Evolutionary conservation across 306 rosid genomes (phyloP).

Genomic region (Cucurbita maxima): DNA sequence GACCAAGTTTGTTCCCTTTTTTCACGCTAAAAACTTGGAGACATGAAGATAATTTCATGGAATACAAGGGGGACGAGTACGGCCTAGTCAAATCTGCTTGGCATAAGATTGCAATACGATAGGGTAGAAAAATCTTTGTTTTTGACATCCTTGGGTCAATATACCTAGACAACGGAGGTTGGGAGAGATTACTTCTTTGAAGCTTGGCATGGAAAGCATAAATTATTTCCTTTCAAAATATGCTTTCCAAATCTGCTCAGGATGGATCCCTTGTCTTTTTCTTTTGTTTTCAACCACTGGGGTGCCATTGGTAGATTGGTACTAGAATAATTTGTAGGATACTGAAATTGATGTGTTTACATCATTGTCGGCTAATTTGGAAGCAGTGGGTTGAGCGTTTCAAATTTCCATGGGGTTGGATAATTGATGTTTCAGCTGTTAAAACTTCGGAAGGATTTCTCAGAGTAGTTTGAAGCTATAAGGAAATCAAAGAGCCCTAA

Average conservation of each 20-base stretch:
- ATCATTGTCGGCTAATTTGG: not conserved
- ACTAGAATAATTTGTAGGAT: not conserved
- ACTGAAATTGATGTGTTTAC: not conserved
- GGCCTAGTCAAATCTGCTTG: not conserved
- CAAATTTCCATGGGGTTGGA: not conserved
- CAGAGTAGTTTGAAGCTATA: not conserved
- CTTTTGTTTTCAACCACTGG: not conserved
- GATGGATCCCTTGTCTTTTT: not conserved
- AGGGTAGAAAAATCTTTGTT: not conserved
- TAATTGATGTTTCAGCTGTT: not conserved
- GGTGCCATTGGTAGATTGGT: not conserved
- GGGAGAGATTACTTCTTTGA: not conserved
- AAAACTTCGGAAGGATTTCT: not conserved
- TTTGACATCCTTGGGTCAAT: not conserved
- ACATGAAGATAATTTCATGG: not conserved
- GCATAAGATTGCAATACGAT: not conserved
- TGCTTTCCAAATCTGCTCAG: not conserved
- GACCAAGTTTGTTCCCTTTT: not conserved
- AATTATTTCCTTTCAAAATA: not conserved
- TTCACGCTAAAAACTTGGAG: not conserved
- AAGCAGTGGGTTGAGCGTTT: not conserved
- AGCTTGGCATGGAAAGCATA: not conserved
- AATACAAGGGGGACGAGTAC: not conserved
- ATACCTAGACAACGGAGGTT: not conserved
- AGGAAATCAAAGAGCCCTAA: not conserved